Conservation (phyloP, 2,329 filamentous ascomycete genomes). For the Aspergillus quadrilineatus region DNA sequence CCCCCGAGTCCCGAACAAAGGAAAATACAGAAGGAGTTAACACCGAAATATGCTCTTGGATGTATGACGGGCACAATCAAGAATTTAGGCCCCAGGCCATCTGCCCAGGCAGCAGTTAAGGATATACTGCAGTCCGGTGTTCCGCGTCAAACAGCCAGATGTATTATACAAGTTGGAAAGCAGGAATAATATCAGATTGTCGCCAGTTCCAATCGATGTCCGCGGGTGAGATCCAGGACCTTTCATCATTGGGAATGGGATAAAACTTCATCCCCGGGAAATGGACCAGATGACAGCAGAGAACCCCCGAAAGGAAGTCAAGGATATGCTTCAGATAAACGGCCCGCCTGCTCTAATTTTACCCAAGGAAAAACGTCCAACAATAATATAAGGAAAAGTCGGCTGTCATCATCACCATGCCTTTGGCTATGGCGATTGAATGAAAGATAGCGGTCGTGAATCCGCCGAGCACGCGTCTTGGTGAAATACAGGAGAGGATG, state of each 20-base stretch:
- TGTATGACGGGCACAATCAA: background rate
- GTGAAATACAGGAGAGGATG: conserved; percentile 37
- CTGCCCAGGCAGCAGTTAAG: background rate
- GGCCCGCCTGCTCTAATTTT: conserved; percentile 13
- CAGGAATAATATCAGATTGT: conserved; percentile 4
- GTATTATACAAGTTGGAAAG: conserved; percentile 21
- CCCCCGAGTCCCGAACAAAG: background rate
- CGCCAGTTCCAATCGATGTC: background rate
- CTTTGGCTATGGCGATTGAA: conserved; percentile 22
- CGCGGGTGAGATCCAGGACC: too few relatives aligned
- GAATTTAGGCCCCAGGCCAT: background rate
- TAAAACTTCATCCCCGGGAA: too few relatives aligned
- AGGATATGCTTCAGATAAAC: conserved; percentile 13
- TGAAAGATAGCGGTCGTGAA: conserved; percentile 32
- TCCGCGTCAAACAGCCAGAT: conserved; percentile 17
- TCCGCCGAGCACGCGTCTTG: conserved; percentile 29
- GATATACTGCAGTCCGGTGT: conserved; percentile 19
- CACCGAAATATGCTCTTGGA: conserved; percentile 18
- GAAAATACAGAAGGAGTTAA: conserved; percentile 7
- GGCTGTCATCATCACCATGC: background rate
- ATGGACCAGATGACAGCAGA: conserved; percentile 25
- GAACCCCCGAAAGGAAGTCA: conserved; percentile 23
- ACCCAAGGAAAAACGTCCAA: conserved; percentile 17
- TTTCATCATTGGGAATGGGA: too few relatives aligned
- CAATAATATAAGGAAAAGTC: background rate